phyloP scores from a whole-genome alignment of 148 eudicot species.

The Limonium bicolor region DNA sequence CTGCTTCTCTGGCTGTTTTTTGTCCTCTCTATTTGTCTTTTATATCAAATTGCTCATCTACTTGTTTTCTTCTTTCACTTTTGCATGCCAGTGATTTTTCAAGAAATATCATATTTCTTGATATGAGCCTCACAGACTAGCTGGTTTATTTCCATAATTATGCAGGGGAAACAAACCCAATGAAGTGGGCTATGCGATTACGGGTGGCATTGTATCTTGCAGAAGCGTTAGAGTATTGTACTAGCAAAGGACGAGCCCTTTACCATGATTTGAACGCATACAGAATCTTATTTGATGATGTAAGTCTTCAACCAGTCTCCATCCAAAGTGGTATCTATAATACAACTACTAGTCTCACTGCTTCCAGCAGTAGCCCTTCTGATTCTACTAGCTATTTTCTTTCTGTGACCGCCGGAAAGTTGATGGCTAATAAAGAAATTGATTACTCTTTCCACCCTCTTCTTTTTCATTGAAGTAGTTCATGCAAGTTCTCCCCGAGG shows the following conservation, averaged over 20 bases:
- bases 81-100: no score
- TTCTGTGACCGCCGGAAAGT: background rate
- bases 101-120: background rate
- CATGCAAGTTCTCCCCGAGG: background rate
- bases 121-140: background rate
- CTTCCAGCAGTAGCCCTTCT: background rate
- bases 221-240: conserved; percentile 89
- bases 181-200: conserved; percentile 78
- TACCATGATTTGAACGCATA: conserved; percentile 97
- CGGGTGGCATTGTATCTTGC: conserved; percentile 89
- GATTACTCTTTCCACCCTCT: background rate
- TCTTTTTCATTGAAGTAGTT: background rate
- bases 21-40: background rate
- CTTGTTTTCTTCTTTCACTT: background rate
- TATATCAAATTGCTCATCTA: background rate
- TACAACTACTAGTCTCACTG: background rate
- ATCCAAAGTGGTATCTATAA: background rate
- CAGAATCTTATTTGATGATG: conserved; percentile 87
- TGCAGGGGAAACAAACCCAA: conserved; percentile 5
- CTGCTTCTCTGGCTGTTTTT: no score
- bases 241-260: conserved; percentile 74
- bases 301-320: conserved; percentile 14
- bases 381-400: background rate
- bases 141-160: conserved; percentile 9
- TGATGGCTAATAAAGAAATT: background rate